Base-by-base conservation (phyloP, 495 filamentous ascomycete genomes). In the Hyaloscypha hepaticicola region DNA sequence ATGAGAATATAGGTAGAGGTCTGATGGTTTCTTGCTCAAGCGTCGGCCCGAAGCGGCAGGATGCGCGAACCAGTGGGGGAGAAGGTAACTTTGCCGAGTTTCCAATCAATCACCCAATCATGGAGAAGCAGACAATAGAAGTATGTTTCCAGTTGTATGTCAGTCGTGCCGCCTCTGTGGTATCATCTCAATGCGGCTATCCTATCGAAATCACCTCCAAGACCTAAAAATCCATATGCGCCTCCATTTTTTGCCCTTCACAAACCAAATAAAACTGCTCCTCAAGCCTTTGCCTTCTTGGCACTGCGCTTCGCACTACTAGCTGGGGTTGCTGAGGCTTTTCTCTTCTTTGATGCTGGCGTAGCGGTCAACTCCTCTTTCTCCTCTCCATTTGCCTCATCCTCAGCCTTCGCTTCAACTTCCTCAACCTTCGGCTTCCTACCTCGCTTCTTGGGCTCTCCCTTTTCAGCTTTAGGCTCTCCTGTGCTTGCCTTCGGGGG, bases 281-380 rank as follows among this genome's bases (percentile, higher is more conserved):
- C 38, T 64, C 38, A 66, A 25, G 31, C 53, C 56, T 64, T 69
- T 3, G 52, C 34, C 41, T 57, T 66, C 64, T 66, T 70, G 3
- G 9, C 41, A 22, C 66, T 63, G 52, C 58, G 29, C 57, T 59
- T 59, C 21, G 57, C 16, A 45, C 38, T 27, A 31, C 24, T 58
- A 14, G 16, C 33, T 31, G 52, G 58, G 16, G 41, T 49, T 21
- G 33, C 34, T 51, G 34, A 38, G 21, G 27, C 16, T 31, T 64
- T 64, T 31, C 60, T 48, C 57, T 60, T 68, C 51, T 61, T 64
- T 14, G 22, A 22, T 24, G 58, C 53, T 38, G 58, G 58, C 11
- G 60, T 56, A 5, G 29, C 24, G 12, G 48, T 11, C 19, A 21
- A 24, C 24, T 58, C 24, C 34, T 25, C 34, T 16, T 16, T 33